Percentiles rank a stretch among this genome's conserved stretches.
phyloP scores from a whole-genome alignment of 176 grass and related monocot species.

The Oryza nivara region DNA sequence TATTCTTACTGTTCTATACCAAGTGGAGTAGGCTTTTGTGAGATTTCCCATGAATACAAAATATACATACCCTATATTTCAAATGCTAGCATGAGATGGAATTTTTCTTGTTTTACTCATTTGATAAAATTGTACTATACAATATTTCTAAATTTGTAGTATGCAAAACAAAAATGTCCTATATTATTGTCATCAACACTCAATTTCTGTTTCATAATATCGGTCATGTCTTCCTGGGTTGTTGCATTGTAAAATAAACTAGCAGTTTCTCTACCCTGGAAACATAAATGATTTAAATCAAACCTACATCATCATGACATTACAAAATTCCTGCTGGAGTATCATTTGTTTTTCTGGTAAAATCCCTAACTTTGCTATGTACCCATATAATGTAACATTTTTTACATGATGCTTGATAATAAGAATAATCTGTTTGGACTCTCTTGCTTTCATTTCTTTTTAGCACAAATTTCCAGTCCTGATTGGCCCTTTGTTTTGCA shows the following conservation, averaged over 20 bases:
- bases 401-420: conserved; percentile 31
- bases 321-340: not conserved
- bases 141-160: conserved; percentile 8
- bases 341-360: conserved; percentile 17
- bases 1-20: conserved; percentile 31
- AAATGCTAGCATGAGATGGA: not conserved
- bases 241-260: conserved; percentile 25
- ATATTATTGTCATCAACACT: not conserved
- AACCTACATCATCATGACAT: not conserved
- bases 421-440: conserved; percentile 36
- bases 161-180: conserved; percentile 21
- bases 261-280: not conserved
- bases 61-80: conserved; percentile 23
- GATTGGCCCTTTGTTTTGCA: conserved; percentile 40
- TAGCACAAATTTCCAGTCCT: not conserved
- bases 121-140: not conserved
- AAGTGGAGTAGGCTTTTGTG: not conserved
- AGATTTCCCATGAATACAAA: conserved; percentile 1
- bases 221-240: not conserved
- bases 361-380: not conserved
- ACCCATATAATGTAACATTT: not conserved
- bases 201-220: conserved; percentile 33
- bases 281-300: conserved; percentile 19
- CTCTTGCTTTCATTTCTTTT: conserved; percentile 21
- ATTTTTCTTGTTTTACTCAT: conserved; percentile 3